Evolutionary conservation across 164 flowering plant species (phyloP).

Genomic region (Taxillus chinensis): DNA sequence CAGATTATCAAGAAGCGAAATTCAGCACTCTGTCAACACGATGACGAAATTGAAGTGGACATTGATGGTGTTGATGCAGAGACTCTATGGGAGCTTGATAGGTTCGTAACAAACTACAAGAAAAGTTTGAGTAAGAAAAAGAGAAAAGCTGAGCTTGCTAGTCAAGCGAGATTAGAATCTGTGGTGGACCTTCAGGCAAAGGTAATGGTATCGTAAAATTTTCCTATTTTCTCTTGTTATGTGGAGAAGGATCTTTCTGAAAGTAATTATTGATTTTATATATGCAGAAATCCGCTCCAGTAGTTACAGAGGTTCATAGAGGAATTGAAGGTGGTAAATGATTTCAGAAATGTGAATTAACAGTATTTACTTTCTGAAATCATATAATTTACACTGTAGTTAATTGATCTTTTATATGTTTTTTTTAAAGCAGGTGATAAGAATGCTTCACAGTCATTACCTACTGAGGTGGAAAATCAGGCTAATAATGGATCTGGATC

Average conservation of each 20-base stretch:
- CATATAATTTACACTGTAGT: neutral
- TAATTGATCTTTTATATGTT: neutral
- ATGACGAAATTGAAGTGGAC: constrained; percentile 66
- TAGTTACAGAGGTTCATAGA: constrained; percentile 18
- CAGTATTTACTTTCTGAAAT: neutral
- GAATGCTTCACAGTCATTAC: constrained; percentile 29
- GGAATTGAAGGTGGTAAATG: constrained; percentile 23
- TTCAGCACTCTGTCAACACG: constrained; percentile 36
- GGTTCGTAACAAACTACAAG: constrained; percentile 57
- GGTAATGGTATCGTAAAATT: constrained; percentile 14
- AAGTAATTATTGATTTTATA: constrained; percentile 1
- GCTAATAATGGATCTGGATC: constrained; percentile 44
- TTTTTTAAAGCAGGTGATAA: constrained; percentile 34
- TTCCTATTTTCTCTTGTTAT: neutral
- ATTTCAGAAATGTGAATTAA: neutral
- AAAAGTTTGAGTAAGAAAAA: constrained; percentile 54
- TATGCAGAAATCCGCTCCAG: constrained; percentile 19
- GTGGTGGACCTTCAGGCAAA: constrained; percentile 19
- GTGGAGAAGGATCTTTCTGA: neutral
- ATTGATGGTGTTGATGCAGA: constrained; percentile 64
- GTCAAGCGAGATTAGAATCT: constrained; percentile 23
- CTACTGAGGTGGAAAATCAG: constrained; percentile 36
- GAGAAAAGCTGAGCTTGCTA: constrained; percentile 43
- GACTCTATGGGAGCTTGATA: constrained; percentile 69
- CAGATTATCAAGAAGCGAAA: constrained; percentile 56